Conservation (phyloP, 371 early-diverging fungal genomes). For the Apophysomyces trapeziformis region DNA sequence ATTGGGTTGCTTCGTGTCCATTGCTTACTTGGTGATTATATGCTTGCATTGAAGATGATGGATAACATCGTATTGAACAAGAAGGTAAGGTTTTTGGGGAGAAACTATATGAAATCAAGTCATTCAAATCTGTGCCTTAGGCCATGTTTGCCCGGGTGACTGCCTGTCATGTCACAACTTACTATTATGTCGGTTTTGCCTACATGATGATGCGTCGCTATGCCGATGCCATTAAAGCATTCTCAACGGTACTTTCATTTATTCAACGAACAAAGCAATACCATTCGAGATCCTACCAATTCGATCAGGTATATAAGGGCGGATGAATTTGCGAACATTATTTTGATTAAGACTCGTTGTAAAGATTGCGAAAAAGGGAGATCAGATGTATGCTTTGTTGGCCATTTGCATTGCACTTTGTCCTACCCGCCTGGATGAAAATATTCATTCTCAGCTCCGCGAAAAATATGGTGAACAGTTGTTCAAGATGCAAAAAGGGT, state of each 20-base stretch:
- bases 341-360: not conserved
- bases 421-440: slow-evolving; percentile 93
- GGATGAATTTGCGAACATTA: not conserved
- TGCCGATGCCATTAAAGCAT: slow-evolving; percentile 93
- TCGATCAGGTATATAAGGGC: slow-evolving; percentile 68
- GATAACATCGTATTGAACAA: slow-evolving; percentile 93
- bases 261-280: slow-evolving; percentile 93
- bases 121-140: slow-evolving; percentile 26
- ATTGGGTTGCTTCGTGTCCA: slow-evolving; percentile 93
- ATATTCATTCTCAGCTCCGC: slow-evolving; percentile 82
- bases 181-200: slow-evolving; percentile 95
- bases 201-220: slow-evolving; percentile 98
- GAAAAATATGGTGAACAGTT: slow-evolving; percentile 94
- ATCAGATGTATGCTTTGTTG: slow-evolving; percentile 93
- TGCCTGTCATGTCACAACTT: slow-evolving; percentile 94
- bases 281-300: slow-evolving; percentile 91
- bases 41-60: slow-evolving; percentile 92
- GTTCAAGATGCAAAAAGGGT: slow-evolving; percentile 83
- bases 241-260: slow-evolving; percentile 89
- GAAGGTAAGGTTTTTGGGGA: slow-evolving; percentile 49
- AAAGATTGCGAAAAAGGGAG: slow-evolving; percentile 84
- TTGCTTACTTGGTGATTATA: slow-evolving; percentile 93
- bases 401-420: slow-evolving; percentile 90
- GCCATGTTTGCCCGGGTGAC: slow-evolving; percentile 93
- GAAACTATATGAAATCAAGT: too few relatives aligned